These are phyloP conservation scores for Sordariomycetes sp. DNA, from an alignment of 2,329 filamentous ascomycete species.

Conservation along the genomic window DNA sequence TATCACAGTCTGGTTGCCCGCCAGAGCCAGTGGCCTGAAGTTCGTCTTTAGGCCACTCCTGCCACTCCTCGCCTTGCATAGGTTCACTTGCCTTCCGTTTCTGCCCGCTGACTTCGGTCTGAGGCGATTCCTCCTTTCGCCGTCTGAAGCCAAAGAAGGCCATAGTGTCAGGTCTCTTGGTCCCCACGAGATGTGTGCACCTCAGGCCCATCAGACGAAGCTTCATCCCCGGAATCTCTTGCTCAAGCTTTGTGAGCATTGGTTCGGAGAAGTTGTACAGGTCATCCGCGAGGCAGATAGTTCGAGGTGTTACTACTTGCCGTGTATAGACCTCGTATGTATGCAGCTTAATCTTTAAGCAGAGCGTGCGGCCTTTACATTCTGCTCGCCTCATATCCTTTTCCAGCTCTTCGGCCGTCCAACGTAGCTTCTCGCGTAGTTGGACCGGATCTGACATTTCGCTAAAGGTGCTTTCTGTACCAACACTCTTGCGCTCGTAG, in stretches of 20 bases:
- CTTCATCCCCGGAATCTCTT: constrained; percentile 71
- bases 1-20: constrained; percentile 9
- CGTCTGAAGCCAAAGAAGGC: constrained; percentile 66
- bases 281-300: constrained; percentile 67
- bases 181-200: constrained; percentile 79
- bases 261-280: constrained; percentile 74
- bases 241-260: constrained; percentile 75
- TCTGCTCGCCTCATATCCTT: constrained; percentile 71
- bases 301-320: constrained; percentile 65
- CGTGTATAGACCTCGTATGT: constrained; percentile 87
- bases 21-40: no score
- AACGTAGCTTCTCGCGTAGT: constrained; percentile 68
- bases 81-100: constrained; percentile 25
- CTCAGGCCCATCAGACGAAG: constrained; percentile 81
- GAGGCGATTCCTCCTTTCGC: constrained; percentile 11
- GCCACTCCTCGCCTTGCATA: constrained; percentile 40
- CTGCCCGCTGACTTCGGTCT: constrained; percentile 8
- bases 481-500: constrained; percentile 86
- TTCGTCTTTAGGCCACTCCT: constrained; percentile 60
- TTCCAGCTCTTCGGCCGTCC: constrained; percentile 77
- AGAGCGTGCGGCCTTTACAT: constrained; percentile 84
- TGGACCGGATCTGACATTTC: constrained; percentile 63
- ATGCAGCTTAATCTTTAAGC: constrained; percentile 87
- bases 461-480: constrained; percentile 84
- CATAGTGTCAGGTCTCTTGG: constrained; percentile 68